Conservation (phyloP, 2,329 filamentous ascomycete genomes). For the Fusarium continuum region DNA sequence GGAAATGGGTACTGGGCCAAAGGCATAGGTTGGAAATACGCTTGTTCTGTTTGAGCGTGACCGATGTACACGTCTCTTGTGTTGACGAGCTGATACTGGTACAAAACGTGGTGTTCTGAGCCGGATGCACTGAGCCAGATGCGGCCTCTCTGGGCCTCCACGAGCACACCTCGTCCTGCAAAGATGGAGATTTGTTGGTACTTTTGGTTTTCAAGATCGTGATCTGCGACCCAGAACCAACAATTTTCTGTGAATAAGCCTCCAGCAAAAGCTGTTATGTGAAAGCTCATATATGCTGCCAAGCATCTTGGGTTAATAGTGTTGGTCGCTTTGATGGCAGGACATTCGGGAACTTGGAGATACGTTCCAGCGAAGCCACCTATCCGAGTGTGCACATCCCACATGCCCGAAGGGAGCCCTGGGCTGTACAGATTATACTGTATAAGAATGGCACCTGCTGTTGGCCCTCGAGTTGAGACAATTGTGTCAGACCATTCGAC, state of each 20-base stretch:
- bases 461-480: constrained; percentile 72
- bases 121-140: constrained; percentile 72
- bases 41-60: constrained; percentile 74
- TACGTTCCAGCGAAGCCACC: constrained; percentile 76
- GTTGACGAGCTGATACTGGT: constrained; percentile 72
- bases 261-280: constrained; percentile 51
- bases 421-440: constrained; percentile 74
- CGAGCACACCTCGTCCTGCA: constrained; percentile 60
- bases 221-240: constrained; percentile 61
- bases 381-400: constrained; percentile 81
- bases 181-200: constrained; percentile 62
- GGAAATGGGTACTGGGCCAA: constrained; percentile 66
- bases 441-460: constrained; percentile 74
- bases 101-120: constrained; percentile 72
- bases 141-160: constrained; percentile 50
- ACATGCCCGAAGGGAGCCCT: constrained; percentile 63
- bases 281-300: constrained; percentile 55
- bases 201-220: constrained; percentile 62
- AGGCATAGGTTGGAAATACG: constrained; percentile 76
- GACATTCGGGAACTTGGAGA: constrained; percentile 72
- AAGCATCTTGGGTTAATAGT: constrained; percentile 49
- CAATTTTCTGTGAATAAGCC: constrained; percentile 56
- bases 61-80: constrained; percentile 71
- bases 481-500: constrained; percentile 79
- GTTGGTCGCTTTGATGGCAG: constrained; percentile 56